Conservation (phyloP, 805 yeast species). For the Starmerella apicola region DNA sequence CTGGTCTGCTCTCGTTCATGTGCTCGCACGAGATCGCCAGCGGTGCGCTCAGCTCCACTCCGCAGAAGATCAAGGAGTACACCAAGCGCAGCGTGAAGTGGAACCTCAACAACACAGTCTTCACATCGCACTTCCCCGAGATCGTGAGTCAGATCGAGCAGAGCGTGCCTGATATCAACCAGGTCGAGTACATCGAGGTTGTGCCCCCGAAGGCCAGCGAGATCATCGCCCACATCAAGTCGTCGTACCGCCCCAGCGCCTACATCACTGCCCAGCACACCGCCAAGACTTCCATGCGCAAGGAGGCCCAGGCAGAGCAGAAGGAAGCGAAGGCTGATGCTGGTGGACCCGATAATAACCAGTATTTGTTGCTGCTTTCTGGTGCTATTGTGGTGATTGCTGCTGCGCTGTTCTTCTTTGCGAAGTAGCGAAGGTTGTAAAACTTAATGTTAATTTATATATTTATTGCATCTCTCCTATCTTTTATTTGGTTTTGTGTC, state of each 20-base stretch:
- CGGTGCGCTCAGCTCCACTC: slow-evolving; percentile 56
- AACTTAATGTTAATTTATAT: no score
- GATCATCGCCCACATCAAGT: slow-evolving; percentile 8
- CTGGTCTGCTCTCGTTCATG: slow-evolving; percentile 78
- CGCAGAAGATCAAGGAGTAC: slow-evolving; percentile 39
- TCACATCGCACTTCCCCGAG: slow-evolving; percentile 60
- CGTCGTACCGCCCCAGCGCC: slow-evolving; percentile 9
- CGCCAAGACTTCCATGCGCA: background rate
- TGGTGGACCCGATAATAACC: background rate
- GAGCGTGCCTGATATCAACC: slow-evolving; percentile 11
- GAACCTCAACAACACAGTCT: slow-evolving; percentile 39
- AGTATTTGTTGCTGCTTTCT: background rate
- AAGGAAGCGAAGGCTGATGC: background rate
- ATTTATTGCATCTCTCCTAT: no score
- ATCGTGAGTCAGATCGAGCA: slow-evolving; percentile 27
- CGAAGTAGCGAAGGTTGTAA: background rate
- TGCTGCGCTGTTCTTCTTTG: background rate
- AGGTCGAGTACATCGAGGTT: slow-evolving; percentile 11
- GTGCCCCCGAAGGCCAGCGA: slow-evolving; percentile 17
- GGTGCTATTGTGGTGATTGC: background rate
- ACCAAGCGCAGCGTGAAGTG: slow-evolving; percentile 50
- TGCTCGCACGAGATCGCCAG: slow-evolving; percentile 70
- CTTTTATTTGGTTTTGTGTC: no score
- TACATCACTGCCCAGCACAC: slow-evolving; percentile 8
- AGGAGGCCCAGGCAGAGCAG: background rate